These are phyloP conservation scores for Thymus quinquecostatus DNA, from an alignment of 257 asterid species.

Conservation along the genomic window DNA sequence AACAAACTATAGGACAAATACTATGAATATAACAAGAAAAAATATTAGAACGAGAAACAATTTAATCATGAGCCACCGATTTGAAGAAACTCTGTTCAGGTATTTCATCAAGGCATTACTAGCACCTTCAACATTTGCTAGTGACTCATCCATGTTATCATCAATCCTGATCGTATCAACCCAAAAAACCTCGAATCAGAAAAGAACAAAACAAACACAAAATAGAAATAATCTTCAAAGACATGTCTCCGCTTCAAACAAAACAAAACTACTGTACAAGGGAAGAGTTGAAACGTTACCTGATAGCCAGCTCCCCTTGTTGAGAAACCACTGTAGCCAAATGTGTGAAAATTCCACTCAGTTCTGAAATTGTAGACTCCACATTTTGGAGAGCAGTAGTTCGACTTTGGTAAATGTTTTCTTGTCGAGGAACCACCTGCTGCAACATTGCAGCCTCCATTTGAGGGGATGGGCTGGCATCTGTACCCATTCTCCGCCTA, in stretches of 20 bases:
- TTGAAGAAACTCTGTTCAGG: conserved; percentile 70
- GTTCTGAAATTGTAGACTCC: conserved; percentile 85
- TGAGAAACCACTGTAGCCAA: conserved; percentile 91
- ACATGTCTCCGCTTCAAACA: neutral
- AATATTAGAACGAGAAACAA: conserved; percentile 65
- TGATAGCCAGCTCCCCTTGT: conserved; percentile 88
- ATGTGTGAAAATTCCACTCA: conserved; percentile 82
- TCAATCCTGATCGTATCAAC: conserved; percentile 63
- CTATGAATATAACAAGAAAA: conserved; percentile 63
- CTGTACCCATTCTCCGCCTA: conserved; percentile 67
- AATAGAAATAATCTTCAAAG: neutral
- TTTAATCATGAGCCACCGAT: conserved; percentile 85
- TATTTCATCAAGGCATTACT: conserved; percentile 70
- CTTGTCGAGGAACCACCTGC: conserved; percentile 75
- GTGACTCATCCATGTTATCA: conserved; percentile 82
- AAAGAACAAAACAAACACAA: neutral
- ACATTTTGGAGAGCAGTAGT: conserved; percentile 83
- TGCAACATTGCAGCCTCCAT: conserved; percentile 79
- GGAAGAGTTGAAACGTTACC: conserved; percentile 41
- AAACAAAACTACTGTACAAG: neutral
- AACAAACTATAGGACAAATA: conserved; percentile 59
- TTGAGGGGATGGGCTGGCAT: conserved; percentile 50
- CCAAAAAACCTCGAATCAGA: conserved; percentile 16
- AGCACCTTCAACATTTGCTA: conserved; percentile 81
- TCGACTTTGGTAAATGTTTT: conserved; percentile 61